phyloP scores from a whole-genome alignment of 345 rosid genomes.

The Salix purpurea region DNA sequence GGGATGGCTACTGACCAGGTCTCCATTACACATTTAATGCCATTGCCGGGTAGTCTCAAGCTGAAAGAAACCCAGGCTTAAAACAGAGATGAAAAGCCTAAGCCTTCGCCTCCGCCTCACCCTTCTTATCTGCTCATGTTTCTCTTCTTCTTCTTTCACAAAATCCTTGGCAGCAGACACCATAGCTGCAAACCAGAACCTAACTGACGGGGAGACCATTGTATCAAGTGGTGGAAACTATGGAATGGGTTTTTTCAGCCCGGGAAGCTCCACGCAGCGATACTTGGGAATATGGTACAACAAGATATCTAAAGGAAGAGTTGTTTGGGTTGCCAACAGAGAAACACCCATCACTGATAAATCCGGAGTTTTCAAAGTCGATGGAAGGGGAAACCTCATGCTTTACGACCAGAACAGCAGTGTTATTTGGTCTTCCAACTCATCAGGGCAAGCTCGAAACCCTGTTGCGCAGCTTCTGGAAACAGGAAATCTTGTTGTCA shows the following conservation, averaged over 20 bases:
- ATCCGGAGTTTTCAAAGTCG: not conserved
- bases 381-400: not conserved
- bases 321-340: conserved; percentile 10
- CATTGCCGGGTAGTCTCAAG: not conserved
- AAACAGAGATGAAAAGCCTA: not conserved
- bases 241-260: not conserved
- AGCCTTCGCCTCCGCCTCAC: not conserved
- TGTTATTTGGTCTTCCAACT: conserved; percentile 12
- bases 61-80: not conserved
- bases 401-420: not conserved
- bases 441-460: not conserved
- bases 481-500: conserved; percentile 6
- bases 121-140: not conserved
- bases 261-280: not conserved
- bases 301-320: not conserved
- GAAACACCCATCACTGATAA: not conserved
- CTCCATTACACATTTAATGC: not conserved
- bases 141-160: not conserved
- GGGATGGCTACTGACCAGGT: not conserved
- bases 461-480: conserved; percentile 10
- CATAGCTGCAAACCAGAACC: conserved; percentile 3
- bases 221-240: not conserved
- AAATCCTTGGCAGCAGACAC: not conserved
- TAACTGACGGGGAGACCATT: not conserved
- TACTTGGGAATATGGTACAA: conserved; percentile 3